Evolutionary conservation across 345 rosid genomes (phyloP), one percentile per base, ranked within the genome.

Genomic region (Murraya paniculata): DNA sequence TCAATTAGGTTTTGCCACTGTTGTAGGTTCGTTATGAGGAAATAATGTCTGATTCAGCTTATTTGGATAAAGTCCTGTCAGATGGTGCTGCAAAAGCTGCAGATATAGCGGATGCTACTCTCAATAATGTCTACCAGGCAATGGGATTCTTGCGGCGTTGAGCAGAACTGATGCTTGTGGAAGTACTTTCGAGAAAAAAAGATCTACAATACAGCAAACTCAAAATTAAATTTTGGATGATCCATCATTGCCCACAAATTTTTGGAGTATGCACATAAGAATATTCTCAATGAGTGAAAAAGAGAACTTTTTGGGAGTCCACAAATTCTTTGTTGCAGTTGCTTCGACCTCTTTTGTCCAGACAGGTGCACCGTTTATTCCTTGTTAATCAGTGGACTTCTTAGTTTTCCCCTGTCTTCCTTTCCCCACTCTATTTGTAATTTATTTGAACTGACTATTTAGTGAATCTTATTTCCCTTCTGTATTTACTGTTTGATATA

Each of bases 101-200:
- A 27, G 90, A 92, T 71, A 84, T 89, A 82, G 95, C 91, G 0
- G 92, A 88, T 82, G 82, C 73, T 57, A 95, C 94, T 67, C 81
- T 93, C 80, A 82, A 69, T 68, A 87, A 92, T 77, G 82, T 92
- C 70, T 78, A 81, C 78, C 97, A 92, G 75, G 97, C 97, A 28
- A 94, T 92, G 97, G 95, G 98, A 78, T 90, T 91, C 78, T 79
- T 86, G 79, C 85, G 74, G 75, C 87, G 84, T 80, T 87, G 81
- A 85, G 73, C 25, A 36, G 73, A 78, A 19, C 81, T 61, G 19
- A 79, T 76, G 65, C 73, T 35, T 76, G 35, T 19, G 14, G 39
- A 38, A 27, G 19, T 61, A 19, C 62, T 75, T 71, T 39, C 64
- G 45, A 64, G 25, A 33, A 86, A 41, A 41, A 77, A 66, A 41